Conservation (phyloP, 1,139 yeast genomes). For the Yamadazyma triangularis region DNA sequence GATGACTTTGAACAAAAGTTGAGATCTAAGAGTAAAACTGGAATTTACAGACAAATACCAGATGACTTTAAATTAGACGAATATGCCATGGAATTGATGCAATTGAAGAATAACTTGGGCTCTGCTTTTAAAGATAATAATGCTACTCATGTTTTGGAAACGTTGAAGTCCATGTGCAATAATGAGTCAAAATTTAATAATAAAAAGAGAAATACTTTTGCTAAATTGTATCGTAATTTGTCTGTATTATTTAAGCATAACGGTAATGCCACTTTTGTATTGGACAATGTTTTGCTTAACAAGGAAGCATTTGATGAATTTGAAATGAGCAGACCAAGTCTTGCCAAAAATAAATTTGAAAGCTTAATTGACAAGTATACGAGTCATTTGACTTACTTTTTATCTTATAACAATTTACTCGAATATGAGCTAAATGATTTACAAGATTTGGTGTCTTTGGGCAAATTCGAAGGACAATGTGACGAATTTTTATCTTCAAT, state of each 20-base stretch:
- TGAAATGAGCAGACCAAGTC: constrained; percentile 13
- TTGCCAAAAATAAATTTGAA: neutral
- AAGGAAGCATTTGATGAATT: constrained; percentile 23
- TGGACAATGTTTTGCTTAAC: constrained; percentile 33
- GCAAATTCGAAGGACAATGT: constrained; percentile 5
- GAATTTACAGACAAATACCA: constrained; percentile 33
- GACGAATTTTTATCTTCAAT: constrained; percentile 5
- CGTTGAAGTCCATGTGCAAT: constrained; percentile 10
- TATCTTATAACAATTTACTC: constrained; percentile 4
- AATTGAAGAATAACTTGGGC: constrained; percentile 20
- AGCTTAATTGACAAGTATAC: neutral
- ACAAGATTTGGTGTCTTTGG: constrained; percentile 7
- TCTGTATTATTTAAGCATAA: constrained; percentile 29
- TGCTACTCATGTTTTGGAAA: constrained; percentile 9
- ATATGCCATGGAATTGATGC: constrained; percentile 26
- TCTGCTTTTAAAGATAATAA: constrained; percentile 2
- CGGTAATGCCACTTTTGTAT: constrained; percentile 25
- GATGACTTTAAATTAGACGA: constrained; percentile 34
- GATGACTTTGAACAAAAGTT: constrained; percentile 17
- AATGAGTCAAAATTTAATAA: constrained; percentile 15
- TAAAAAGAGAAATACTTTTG: constrained; percentile 15
- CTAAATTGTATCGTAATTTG: constrained; percentile 29
- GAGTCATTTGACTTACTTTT: constrained; percentile 3
- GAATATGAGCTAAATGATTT: constrained; percentile 10
- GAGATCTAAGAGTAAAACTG: neutral